A percentile compares a stretch with the other conserved stretches of the same genome.
Evolutionary conservation across 495 filamentous ascomycete genomes (phyloP).

Genomic region (Tricharina praecox): DNA sequence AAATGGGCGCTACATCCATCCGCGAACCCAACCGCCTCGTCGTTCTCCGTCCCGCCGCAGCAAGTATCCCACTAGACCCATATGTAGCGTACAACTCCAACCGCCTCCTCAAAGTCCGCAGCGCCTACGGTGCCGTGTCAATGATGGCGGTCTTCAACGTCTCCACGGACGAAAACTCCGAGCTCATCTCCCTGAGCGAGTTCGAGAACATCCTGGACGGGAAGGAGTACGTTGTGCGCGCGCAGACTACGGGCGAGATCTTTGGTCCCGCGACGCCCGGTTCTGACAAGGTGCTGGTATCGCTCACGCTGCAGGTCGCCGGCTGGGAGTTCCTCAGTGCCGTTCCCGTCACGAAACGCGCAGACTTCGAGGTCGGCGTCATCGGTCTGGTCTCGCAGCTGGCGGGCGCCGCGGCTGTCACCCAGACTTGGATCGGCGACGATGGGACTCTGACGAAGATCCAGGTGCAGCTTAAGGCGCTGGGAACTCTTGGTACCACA

Average conservation of each 20-base stretch:
- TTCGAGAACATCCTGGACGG: conserved; percentile 50
- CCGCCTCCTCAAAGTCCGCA: conserved; percentile 58
- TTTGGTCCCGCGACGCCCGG: conserved; percentile 33
- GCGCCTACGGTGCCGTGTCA: conserved; percentile 29
- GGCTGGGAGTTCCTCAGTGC: conserved; percentile 74
- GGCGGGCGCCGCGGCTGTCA: conserved; percentile 67
- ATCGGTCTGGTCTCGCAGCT: conserved; percentile 77
- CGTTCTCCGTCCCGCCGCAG: conserved; percentile 12
- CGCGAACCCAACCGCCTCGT: conserved; percentile 9
- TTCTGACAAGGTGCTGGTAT: conserved; percentile 33
- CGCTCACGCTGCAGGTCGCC: conserved; percentile 40
- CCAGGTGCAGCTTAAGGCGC: conserved; percentile 56
- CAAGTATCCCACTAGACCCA: conserved; percentile 34
- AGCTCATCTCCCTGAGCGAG: conserved; percentile 31
- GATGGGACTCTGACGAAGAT: conserved; percentile 41
- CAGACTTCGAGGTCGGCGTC: conserved; percentile 38
- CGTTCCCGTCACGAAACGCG: conserved; percentile 44
- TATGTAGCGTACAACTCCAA: conserved; percentile 60
- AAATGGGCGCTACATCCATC: conserved; percentile 37
- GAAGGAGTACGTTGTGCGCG: conserved; percentile 50
- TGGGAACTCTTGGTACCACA: conserved; percentile 43
- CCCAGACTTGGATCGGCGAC: conserved; percentile 14
- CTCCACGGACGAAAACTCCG: conserved; percentile 17
- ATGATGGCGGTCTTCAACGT: conserved; percentile 70
- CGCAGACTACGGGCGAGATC: conserved; percentile 51